Percentiles rank a stretch among this genome's conserved stretches.
Conservation (phyloP, 2,329 filamentous ascomycete genomes). For the Coniochaeta hoffmannii region DNA sequence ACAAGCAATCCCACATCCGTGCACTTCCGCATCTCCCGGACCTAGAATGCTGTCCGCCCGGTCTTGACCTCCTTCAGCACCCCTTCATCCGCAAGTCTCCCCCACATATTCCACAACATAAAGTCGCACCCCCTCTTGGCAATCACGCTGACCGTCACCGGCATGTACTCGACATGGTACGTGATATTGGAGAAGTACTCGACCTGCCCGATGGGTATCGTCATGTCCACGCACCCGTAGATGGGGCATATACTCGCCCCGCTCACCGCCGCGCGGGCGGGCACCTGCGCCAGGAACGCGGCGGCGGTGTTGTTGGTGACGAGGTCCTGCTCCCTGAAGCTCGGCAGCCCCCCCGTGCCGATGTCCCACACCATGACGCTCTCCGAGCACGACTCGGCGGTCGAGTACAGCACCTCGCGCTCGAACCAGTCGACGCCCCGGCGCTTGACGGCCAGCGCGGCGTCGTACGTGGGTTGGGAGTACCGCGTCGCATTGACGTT, state of each 20-base stretch:
- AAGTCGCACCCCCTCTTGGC: slow-evolving; percentile 35
- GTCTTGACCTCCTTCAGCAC: slow-evolving; percentile 28
- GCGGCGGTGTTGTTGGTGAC: slow-evolving; percentile 21
- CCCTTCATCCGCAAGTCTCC: slow-evolving; percentile 29
- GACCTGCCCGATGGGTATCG: slow-evolving; percentile 34
- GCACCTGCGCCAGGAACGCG: slow-evolving; percentile 23
- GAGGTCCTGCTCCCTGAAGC: slow-evolving; percentile 26
- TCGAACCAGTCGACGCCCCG: slow-evolving; percentile 28
- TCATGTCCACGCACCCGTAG: slow-evolving; percentile 30
- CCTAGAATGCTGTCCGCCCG: slow-evolving; percentile 14
- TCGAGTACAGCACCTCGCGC: slow-evolving; percentile 24
- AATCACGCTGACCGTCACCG: slow-evolving; percentile 32
- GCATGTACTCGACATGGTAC: slow-evolving; percentile 29
- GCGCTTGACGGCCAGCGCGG: slow-evolving; percentile 20
- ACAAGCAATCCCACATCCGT: neutral
- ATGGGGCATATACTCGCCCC: slow-evolving; percentile 26
- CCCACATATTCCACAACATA: slow-evolving; percentile 31
- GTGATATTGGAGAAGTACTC: slow-evolving; percentile 29
- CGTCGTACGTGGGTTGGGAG: slow-evolving; percentile 15
- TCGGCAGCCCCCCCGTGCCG: slow-evolving; percentile 31
- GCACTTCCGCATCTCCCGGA: neutral
- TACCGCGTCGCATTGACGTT: slow-evolving; percentile 18
- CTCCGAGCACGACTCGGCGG: slow-evolving; percentile 29
- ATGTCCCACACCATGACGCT: slow-evolving; percentile 32
- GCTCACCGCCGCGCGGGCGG: slow-evolving; percentile 20